Evolutionary conservation across 2,329 filamentous ascomycete genomes (phyloP).

Genomic region (Colletotrichum zoysiae): DNA sequence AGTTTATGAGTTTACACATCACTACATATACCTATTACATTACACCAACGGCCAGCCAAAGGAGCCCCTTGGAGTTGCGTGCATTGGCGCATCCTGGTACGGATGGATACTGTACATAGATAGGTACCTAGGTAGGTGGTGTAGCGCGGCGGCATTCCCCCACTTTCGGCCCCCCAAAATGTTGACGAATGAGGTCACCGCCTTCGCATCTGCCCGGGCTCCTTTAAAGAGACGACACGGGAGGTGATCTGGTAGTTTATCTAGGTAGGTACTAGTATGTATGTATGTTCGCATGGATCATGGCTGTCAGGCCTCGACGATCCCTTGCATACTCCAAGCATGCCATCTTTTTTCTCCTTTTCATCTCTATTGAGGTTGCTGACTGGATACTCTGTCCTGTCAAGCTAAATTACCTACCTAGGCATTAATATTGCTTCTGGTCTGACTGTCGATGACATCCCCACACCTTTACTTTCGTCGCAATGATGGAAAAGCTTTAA

Average conservation of each 20-base stretch:
- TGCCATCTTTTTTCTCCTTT: neutral
- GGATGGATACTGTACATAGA: neutral
- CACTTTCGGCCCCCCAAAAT: conserved; percentile 25
- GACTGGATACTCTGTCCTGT: neutral
- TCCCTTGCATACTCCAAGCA: conserved; percentile 27
- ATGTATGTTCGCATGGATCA: conserved; percentile 21
- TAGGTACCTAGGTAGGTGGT: neutral
- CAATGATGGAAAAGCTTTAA: neutral
- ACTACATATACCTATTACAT: neutral
- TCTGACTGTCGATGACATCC: neutral
- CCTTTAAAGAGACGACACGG: conserved; percentile 21
- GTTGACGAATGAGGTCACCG: conserved; percentile 38
- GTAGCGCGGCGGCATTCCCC: conserved; percentile 37
- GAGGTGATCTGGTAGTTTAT: conserved; percentile 18
- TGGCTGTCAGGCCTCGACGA: conserved; percentile 20
- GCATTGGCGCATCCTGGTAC: conserved; percentile 9
- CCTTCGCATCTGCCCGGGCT: conserved; percentile 21
- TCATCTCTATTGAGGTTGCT: neutral
- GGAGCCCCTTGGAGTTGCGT: neutral
- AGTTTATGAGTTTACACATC: neutral
- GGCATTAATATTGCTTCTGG: neutral
- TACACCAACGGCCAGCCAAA: neutral
- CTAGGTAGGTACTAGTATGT: neutral
- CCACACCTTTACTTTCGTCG: neutral
- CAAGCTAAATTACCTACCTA: neutral